Base-by-base conservation (phyloP, 495 filamentous ascomycete genomes). In the Penicillium pulvis region DNA sequence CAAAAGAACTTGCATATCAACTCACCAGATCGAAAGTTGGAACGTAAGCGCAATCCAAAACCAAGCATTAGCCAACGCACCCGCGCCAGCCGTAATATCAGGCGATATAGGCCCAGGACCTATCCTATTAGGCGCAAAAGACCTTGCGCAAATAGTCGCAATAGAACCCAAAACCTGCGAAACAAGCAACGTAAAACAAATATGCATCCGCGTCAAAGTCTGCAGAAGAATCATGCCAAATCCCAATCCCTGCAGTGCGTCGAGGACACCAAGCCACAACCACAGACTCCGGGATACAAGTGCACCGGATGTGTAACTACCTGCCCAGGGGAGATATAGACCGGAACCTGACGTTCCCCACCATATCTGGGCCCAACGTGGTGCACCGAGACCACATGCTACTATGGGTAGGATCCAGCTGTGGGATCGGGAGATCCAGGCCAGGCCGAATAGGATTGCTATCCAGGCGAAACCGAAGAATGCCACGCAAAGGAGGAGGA, bases 11-110 rank as follows among this genome's bases (percentile, higher is more conserved):
- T 0, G 6, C 51, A 49, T 2, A 54, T 35, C 10, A n/a, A 66
- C 74, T 67, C 62, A 79, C 77, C 85, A 88, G 55, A 91, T 84
- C 23, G 81, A 68, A 49, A 87, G 60, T 67, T 92, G 89, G 51
- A 82, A 76, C 3, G 81, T 45, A 7, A 90, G 60, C 26, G 80
- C 83, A 59, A 89, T 71, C 87, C 87, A 92, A 65, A 91, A 91
- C 73, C 78, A 84, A 24, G 80, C 75, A 54, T 83, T 82, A 2
- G 70, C 77, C 26, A 89, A 55, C 4, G 85, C 81, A 16, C 75
- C 61, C 8, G 65, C 61, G 5, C 75, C 76, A 26, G 65, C 72
- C 16, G 75, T 75, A 12, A 80, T 72, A 69, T 80, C 76, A 1
- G 77, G 77, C 1, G 75, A 79, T 14, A 80, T 75, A 39, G 75